Percentiles rank a stretch among this genome's conserved stretches.
These are phyloP conservation scores for Hanseniaspora lachancei DNA, from an alignment of 805 yeast species.

Conservation along the genomic window DNA sequence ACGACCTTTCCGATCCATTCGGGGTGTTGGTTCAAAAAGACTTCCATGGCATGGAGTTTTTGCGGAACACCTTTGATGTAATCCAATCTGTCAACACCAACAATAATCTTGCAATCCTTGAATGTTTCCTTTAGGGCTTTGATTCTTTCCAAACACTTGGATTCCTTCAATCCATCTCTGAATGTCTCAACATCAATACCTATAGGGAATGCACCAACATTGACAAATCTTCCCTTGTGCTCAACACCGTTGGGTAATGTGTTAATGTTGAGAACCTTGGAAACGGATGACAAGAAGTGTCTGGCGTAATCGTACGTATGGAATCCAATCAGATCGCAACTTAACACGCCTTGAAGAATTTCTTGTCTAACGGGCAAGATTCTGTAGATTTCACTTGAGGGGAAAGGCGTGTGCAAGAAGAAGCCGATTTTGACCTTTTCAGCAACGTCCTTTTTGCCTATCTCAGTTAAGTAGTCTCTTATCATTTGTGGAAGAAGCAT, in stretches of 20 bases:
- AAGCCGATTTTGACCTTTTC: conserved; percentile 70
- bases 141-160: conserved; percentile 53
- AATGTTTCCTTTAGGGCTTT: conserved; percentile 51
- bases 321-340: conserved; percentile 91
- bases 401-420: conserved; percentile 95
- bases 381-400: conserved; percentile 90
- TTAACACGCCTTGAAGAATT: conserved; percentile 77
- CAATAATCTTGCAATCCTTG: conserved; percentile 67
- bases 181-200: conserved; percentile 95
- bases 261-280: conserved; percentile 64
- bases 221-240: conserved; percentile 59
- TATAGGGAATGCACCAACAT: conserved; percentile 95
- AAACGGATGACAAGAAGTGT: conserved; percentile 82
- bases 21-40: conserved; percentile 81
- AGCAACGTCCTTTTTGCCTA: conserved; percentile 19
- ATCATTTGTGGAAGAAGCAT: conserved; percentile 89
- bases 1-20: conserved; percentile 98
- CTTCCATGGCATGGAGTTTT: conserved; percentile 89
- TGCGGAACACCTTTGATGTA: conserved; percentile 98
- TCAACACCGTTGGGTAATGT: conserved; percentile 87
- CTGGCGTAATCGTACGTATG: conserved; percentile 98
- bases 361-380: conserved; percentile 91
- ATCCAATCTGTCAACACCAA: conserved; percentile 93
- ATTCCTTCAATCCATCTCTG: conserved; percentile 57
- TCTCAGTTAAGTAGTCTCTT: conserved; percentile 39